phyloP scores from a whole-genome alignment of 805 yeast genomes.

The Yamadazyma phyllophila region DNA sequence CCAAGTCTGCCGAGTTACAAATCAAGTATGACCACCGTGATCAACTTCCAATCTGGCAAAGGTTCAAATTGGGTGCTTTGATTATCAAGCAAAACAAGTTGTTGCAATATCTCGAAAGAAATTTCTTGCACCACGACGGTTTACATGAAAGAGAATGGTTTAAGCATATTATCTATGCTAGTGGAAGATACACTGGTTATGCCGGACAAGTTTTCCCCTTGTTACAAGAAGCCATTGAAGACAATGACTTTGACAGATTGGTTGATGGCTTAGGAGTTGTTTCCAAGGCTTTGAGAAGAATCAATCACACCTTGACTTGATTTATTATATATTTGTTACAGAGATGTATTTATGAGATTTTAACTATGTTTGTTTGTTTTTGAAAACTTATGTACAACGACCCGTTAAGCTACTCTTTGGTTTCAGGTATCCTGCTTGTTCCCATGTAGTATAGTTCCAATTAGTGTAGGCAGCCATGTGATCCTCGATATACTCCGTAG shows the following conservation, averaged over 20 bases:
- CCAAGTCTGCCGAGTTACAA: slow-evolving; percentile 25
- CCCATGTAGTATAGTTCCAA: slow-evolving; percentile 36
- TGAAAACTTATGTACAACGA: background rate
- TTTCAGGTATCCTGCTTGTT: slow-evolving; percentile 41
- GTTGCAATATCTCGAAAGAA: slow-evolving; percentile 48
- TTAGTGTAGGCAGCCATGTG: slow-evolving; percentile 35
- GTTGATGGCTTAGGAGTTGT: slow-evolving; percentile 46
- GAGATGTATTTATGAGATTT: background rate
- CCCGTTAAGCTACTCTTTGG: slow-evolving; percentile 65
- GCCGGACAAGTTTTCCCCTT: slow-evolving; percentile 59
- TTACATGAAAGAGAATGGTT: slow-evolving; percentile 55
- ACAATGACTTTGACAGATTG: slow-evolving; percentile 42
- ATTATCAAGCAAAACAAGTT: slow-evolving; percentile 35
- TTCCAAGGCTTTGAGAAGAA: slow-evolving; percentile 33
- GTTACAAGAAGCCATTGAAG: slow-evolving; percentile 52
- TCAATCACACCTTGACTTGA: slow-evolving; percentile 8
- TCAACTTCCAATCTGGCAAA: slow-evolving; percentile 35
- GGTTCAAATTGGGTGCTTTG: slow-evolving; percentile 28
- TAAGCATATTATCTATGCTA: slow-evolving; percentile 63
- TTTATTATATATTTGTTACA: background rate
- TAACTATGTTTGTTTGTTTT: background rate
- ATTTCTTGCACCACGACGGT: slow-evolving; percentile 49
- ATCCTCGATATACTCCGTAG: slow-evolving; percentile 31
- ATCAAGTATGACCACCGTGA: slow-evolving; percentile 28
- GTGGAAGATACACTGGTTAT: slow-evolving; percentile 51